Evolutionary conservation across 2,329 filamentous ascomycete species (phyloP), one percentile per base, ranked within the genome.

Genomic region (Epichloe gansuensis): DNA sequence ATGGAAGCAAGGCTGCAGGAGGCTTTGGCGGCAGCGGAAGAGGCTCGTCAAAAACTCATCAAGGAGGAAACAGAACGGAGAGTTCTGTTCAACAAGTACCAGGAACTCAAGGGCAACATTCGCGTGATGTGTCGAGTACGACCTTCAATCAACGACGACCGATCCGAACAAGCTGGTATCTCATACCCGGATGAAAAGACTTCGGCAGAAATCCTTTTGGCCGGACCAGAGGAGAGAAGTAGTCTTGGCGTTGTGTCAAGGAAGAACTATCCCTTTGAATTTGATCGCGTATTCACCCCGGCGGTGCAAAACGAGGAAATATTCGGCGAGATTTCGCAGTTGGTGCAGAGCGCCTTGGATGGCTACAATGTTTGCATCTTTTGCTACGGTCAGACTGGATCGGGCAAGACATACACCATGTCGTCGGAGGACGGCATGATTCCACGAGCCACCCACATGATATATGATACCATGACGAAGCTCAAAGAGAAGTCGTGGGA

Each of bases 311-410:
- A 98, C 64, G 76, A 81, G 17, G 86, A 95, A 58, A 84, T 98
- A 1, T 98, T 98, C 65, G 88, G 88, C 52, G 93, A 98, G 65
- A 97, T 97, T 64, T 94, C 89, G 53, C 93, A 98, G 65, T 80
- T 98, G 37, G 91, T 98, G 1, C 93, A 98, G 69, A 95, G 88
- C 60, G 93, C 94, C 0, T 76, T 98, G 41, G 93, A 98, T 63
- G 93, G 93, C 1, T 98, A 95, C 73, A 98, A 97, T 60, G 93
- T 98, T 50, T 97, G 91, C 69, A 97, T 98, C 57, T 95, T 98
- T 71, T 96, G 91, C 65, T 98, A 98, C 64, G 93, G 93, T 44
- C 93, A 98, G 68, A 98, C 93, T 0, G 93, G 93, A 3, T 93
- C 91, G 17, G 93, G 93, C 55, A 98, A 98, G 75, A 98, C 93